Base-by-base conservation (phyloP, 257 asterid genomes). In the Leonotis leonurus region DNA sequence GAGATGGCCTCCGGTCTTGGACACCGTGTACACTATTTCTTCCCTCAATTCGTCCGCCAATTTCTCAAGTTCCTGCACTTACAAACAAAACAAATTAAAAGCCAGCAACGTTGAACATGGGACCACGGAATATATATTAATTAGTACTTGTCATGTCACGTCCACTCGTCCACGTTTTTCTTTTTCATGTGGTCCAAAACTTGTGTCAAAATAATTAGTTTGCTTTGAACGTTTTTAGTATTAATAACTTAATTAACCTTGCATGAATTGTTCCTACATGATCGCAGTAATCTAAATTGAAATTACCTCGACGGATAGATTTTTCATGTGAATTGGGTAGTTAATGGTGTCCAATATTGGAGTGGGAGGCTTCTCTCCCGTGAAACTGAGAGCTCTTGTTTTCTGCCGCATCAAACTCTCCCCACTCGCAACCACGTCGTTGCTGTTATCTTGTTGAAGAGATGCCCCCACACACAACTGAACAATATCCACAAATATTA, bases 1-100 rank as follows among this genome's bases (percentile, higher is more conserved):
- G 3, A 87, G 57, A 62, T 87, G 95, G 0, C 95, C 90, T 0
- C 95, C 95, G 0, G 85, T 82, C 67, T 84, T 78, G 0, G 95
- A 78, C 67, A 84, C 93, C 0, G 80, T 35, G 40, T 82, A 77
- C 13, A 87, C 87, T 3, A 87, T 61, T 41, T 87, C 93, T 56
- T 77, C 89, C 73, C 95, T 64, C 27, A 87, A 14, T 60, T 87
- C 95, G 14, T 80, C 88, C 0, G 84, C 70, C 67, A 87, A 64
- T 36, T 5, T 62, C 54, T 68, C 83, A 0, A 87, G 74, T 39
- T 84, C 87, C 95, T 86, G 30, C 7, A 60, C 6, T n/a, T n/a
- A n/a, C n/a, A n/a, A n/a, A n/a, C n/a, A n/a, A n/a, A n/a, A n/a
- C n/a, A n/a, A 0, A 13, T 2, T 18, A 17, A 17, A 53, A 20